Evolutionary conservation across 2,329 filamentous ascomycete species (phyloP), one percentile per base, ranked within the genome.

Genomic region (Colletotrichum theobromicola): DNA sequence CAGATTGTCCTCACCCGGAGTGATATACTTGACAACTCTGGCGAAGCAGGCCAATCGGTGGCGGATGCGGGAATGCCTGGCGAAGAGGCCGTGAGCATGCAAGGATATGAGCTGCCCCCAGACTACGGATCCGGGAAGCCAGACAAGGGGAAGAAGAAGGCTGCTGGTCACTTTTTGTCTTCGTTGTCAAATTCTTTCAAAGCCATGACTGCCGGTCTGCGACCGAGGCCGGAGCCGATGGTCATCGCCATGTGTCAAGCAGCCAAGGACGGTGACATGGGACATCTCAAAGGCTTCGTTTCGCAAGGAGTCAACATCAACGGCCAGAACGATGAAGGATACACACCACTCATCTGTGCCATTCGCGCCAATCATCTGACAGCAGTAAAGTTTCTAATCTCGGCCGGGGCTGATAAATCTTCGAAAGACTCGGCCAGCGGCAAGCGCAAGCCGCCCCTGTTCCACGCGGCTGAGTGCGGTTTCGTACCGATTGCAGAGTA

Each of bases 171-270:
- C 3, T 75, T 75, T 60, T 73, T 82, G 28, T 81, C 80, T 2
- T 82, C 82, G 1, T 28, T 85, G 28, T 80, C 81, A 4, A 79
- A 81, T 26, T 81, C 82, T 0, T 82, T 84, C 77, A 84, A 82
- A 24, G 83, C 83, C 13, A 79, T 84, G 71, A 83, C 83, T 1
- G 75, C 81, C 8, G 76, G 76, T 9, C 74, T 85, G 7, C 77
- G 79, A 28, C 37, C 82, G 7, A 84, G 83, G n/a, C 83, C 84
- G 0, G 83, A 84, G 16, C 84, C 83, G 2, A 72, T 85, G 5
- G 83, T 83, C 1, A 81, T 82, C 1, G 82, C 83, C 2, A 80
- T 84, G 21, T 85, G 83, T 18, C 79, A 84, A 37, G 84, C 83
- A 1, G 79, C 80, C 4, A 76, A 80, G 2, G 76, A 78, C 2